These are phyloP conservation scores for Chamaecrista fasciculata DNA, from an alignment of 306 rosid species.

Conservation along the genomic window DNA sequence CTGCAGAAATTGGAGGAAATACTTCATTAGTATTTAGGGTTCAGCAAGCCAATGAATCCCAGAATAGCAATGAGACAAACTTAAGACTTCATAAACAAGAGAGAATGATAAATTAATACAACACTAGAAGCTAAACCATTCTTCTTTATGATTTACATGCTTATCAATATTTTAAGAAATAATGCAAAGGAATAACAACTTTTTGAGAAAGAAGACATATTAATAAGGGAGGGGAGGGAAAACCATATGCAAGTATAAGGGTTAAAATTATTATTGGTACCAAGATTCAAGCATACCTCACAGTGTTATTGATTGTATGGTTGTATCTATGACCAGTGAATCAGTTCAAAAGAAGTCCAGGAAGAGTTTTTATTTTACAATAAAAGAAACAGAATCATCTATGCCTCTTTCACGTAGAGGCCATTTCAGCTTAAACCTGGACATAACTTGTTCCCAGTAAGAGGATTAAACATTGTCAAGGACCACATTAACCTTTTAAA, in stretches of 20 bases:
- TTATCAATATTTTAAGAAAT: constrained; percentile 1
- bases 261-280: background rate
- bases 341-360: background rate
- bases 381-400: background rate
- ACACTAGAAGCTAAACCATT: constrained; percentile 2
- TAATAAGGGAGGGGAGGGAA: background rate
- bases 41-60: constrained; percentile 21
- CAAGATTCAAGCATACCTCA: background rate
- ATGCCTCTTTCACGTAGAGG: background rate
- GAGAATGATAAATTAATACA: background rate
- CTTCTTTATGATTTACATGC: background rate
- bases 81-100: background rate
- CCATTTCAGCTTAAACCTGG: background rate
- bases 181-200: background rate
- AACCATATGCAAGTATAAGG: background rate
- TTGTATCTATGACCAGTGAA: background rate
- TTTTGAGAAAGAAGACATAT: background rate
- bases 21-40: constrained; percentile 22
- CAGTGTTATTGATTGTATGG: background rate
- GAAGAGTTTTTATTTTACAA: background rate
- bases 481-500: background rate
- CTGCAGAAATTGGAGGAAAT: constrained; percentile 46
- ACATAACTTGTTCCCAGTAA: background rate
- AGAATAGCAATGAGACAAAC: constrained; percentile 5
- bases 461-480: background rate